Evolutionary conservation across 306 rosid genomes (phyloP).

Genomic region (Acacia acuminata): DNA sequence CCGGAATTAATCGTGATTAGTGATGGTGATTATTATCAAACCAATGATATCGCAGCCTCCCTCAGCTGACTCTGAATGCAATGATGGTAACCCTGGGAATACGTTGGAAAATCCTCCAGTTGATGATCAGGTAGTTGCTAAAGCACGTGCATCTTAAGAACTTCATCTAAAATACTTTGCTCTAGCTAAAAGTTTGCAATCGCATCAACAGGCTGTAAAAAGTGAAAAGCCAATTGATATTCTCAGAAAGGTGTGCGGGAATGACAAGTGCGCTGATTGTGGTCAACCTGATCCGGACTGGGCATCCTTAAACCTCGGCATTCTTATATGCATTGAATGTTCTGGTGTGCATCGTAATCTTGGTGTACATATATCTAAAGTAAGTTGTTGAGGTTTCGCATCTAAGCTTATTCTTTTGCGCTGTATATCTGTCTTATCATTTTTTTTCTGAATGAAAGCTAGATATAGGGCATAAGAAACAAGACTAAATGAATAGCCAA

Average conservation of each 20-base stretch:
- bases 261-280: slow-evolving; percentile 86
- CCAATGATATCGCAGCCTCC: slow-evolving; percentile 46
- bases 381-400: slow-evolving; percentile 39
- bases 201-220: slow-evolving; percentile 30
- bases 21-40: slow-evolving; percentile 26
- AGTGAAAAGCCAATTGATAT: slow-evolving; percentile 65
- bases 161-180: slow-evolving; percentile 19
- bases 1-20: slow-evolving; percentile 30
- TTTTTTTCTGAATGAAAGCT: slow-evolving; percentile 4
- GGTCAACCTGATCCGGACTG: slow-evolving; percentile 86
- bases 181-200: slow-evolving; percentile 40
- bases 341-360: slow-evolving; percentile 90
- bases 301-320: slow-evolving; percentile 91
- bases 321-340: slow-evolving; percentile 82
- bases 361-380: slow-evolving; percentile 86
- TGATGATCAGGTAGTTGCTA: slow-evolving; percentile 33
- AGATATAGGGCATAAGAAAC: not conserved
- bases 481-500: no score
- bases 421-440: not conserved
- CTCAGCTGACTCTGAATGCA: slow-evolving; percentile 35
- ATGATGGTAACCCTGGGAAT: slow-evolving; percentile 20
- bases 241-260: slow-evolving; percentile 76
- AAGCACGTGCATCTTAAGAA: slow-evolving; percentile 35
- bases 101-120: slow-evolving; percentile 31
- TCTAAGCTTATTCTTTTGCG: not conserved